Conservation (phyloP, 2,329 filamentous ascomycete genomes). For the Macrophomina phaseolina region DNA sequence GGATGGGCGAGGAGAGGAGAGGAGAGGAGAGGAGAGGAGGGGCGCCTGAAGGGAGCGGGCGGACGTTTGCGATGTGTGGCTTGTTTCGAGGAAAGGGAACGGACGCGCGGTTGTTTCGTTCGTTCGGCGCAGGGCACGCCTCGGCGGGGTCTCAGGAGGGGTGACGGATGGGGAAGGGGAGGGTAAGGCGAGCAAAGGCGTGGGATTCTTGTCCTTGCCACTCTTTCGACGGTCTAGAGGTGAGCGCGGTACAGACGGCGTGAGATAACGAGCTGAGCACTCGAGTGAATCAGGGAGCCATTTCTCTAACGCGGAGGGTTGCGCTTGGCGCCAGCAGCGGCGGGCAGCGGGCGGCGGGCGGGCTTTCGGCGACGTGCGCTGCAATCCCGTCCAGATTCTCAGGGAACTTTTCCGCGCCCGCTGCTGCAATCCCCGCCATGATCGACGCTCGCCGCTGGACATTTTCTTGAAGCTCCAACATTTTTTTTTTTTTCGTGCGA, state of each 20-base stretch:
- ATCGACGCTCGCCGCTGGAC: conserved; percentile 13
- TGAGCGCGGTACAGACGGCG: neutral
- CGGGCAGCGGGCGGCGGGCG: neutral
- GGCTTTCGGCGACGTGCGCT: neutral
- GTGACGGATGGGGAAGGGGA: conserved; percentile 7
- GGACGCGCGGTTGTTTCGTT: conserved; percentile 16
- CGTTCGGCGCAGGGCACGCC: conserved; percentile 8
- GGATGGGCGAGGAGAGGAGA: neutral
- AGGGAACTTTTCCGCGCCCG: conserved; percentile 9
- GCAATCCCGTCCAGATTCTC: neutral
- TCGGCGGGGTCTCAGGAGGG: conserved; percentile 25
- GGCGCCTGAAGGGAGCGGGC: conserved; percentile 11
- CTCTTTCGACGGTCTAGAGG: neutral
- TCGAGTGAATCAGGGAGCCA: conserved; percentile 22
- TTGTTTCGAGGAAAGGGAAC: neutral
- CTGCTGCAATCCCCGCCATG: conserved; percentile 20
- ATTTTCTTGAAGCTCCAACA: conserved; percentile 15
- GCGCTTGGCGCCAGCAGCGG: conserved; percentile 15
- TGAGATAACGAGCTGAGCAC: neutral
- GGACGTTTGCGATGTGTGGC: conserved; percentile 10
- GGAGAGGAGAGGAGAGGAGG: neutral
- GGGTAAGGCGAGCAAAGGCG: conserved; percentile 1
- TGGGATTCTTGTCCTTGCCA: neutral
- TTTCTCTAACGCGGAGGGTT: conserved; percentile 4
- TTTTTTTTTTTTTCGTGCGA: neutral